A percentile compares a stretch with the other conserved stretches of the same genome.
These are phyloP conservation scores for Tulasnella sp. DNA, from an alignment of 768 basidiomycete genomes.

Conservation along the genomic window DNA sequence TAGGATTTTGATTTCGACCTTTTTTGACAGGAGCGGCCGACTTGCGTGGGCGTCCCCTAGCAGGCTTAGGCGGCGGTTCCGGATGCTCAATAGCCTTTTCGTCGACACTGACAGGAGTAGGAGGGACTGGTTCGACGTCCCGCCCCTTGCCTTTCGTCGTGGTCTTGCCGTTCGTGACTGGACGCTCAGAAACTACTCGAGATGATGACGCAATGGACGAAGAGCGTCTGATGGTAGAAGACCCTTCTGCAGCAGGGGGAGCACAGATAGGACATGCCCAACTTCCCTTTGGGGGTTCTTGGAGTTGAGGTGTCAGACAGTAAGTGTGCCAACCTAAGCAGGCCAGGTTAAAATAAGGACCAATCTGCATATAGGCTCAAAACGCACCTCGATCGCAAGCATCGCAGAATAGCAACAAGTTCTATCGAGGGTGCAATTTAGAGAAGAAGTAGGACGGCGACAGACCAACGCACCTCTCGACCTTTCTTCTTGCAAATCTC, in stretches of 20 bases:
- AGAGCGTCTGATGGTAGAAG: conserved; percentile 17
- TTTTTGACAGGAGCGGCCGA: no score
- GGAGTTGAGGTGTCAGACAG: conserved; percentile 61
- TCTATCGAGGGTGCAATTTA: conserved; percentile 32
- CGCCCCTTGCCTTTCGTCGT: neutral
- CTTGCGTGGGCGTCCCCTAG: conserved; percentile 19
- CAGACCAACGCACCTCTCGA: conserved; percentile 56
- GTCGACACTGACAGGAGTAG: neutral
- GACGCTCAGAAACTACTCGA: conserved; percentile 17
- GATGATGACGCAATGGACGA: conserved; percentile 37
- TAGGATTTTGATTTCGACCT: no score
- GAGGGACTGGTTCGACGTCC: neutral
- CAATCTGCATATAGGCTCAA: conserved; percentile 20
- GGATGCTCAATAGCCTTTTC: neutral
- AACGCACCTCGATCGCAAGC: conserved; percentile 74
- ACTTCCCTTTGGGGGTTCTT: conserved; percentile 56
- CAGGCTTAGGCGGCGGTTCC: conserved; percentile 19
- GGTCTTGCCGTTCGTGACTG: neutral
- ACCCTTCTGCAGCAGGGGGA: conserved; percentile 12
- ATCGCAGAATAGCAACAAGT: conserved; percentile 81
- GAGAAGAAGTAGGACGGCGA: conserved; percentile 2
- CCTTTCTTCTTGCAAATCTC: conserved; percentile 76
- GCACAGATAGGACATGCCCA: conserved; percentile 66
- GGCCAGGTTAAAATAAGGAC: neutral
- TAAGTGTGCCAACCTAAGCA: conserved; percentile 68